phyloP scores from a whole-genome alignment of 2,329 filamentous ascomycete species.

The Mollisia scopiformis region DNA sequence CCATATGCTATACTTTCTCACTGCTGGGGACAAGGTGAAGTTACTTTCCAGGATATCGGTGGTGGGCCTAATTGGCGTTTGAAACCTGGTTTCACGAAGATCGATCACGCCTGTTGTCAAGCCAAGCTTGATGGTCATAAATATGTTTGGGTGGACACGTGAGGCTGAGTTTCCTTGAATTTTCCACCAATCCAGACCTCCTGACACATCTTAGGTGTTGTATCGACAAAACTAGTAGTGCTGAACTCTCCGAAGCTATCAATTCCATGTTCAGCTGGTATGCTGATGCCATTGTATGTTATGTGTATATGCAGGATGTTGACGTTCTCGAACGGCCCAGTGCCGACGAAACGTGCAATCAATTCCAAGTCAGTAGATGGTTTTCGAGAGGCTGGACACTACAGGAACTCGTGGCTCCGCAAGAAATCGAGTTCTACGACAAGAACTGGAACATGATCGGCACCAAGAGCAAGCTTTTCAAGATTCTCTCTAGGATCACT shows the following conservation, averaged over 20 bases:
- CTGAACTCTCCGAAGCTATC: slow-evolving; percentile 14
- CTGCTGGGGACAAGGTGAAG: neutral
- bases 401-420: neutral
- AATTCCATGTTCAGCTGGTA: slow-evolving; percentile 21
- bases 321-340: too few relatives aligned
- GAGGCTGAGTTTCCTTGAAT: too few relatives aligned
- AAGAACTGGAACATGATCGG: slow-evolving; percentile 14
- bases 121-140: neutral
- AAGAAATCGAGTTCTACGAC: neutral
- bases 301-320: slow-evolving; percentile 13
- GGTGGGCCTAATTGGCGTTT: neutral
- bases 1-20: slow-evolving; percentile 46
- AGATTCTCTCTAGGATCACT: neutral
- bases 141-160: slow-evolving; percentile 6
- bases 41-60: neutral
- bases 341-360: neutral
- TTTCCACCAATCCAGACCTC: too few relatives aligned
- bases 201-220: too few relatives aligned
- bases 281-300: slow-evolving; percentile 9
- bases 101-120: neutral
- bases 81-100: neutral
- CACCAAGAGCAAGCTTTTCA: neutral
- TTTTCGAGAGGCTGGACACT: neutral
- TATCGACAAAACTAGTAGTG: slow-evolving; percentile 6
- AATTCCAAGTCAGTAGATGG: neutral